Evolutionary conservation across 805 yeast species (phyloP).

Genomic region (Sugiyamaella lignohabitans): DNA sequence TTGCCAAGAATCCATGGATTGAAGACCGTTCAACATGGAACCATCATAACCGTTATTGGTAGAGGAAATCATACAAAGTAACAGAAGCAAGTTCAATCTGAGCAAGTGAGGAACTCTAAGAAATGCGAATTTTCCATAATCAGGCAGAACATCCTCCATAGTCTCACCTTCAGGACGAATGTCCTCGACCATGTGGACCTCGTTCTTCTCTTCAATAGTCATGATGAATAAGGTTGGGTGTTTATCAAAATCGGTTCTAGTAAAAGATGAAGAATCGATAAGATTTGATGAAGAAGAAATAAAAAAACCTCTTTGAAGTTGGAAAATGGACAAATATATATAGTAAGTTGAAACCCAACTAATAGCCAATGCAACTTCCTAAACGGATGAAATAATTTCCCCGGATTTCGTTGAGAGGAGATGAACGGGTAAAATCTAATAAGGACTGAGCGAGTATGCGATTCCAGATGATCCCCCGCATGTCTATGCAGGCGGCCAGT

Average conservation of each 20-base stretch:
- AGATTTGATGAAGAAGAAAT: background rate
- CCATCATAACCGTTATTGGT: constrained; percentile 18
- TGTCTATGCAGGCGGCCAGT: no score
- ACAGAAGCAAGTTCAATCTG: constrained; percentile 6
- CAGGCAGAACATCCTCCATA: constrained; percentile 9
- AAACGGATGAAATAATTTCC: background rate
- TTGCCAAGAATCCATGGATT: constrained; percentile 23
- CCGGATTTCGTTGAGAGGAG: background rate
- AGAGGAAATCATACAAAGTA: constrained; percentile 10
- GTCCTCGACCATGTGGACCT: background rate
- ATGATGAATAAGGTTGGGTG: no score
- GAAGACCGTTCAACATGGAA: constrained; percentile 17
- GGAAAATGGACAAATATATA: background rate
- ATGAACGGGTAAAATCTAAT: background rate
- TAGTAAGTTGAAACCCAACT: background rate
- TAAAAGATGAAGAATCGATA: background rate
- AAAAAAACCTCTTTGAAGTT: no score
- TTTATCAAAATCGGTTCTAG: no score
- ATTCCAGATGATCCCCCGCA: background rate
- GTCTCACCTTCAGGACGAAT: background rate
- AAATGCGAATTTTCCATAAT: constrained; percentile 10
- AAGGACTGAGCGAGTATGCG: no score
- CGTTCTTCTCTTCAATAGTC: background rate
- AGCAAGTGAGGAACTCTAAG: constrained; percentile 10
- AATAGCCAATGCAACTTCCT: background rate